Evolutionary conservation across 1,139 yeast species (phyloP).

Genomic region (Debaryomyces robertsiae): DNA sequence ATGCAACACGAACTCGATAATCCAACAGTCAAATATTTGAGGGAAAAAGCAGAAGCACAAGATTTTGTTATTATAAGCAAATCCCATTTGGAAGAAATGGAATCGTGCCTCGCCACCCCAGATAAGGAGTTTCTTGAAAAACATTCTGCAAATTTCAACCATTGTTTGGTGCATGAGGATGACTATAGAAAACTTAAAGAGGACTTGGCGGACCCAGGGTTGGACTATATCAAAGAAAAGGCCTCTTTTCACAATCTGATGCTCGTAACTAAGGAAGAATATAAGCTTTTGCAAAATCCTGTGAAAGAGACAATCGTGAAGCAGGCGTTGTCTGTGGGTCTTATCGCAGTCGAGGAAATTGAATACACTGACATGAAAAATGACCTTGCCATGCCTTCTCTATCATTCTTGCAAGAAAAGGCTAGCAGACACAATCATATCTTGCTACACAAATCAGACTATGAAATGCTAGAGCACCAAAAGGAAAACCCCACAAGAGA

Average conservation of each 20-base stretch:
- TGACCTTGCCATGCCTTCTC: constrained; percentile 10
- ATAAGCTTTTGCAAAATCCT: constrained; percentile 21
- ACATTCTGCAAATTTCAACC: constrained; percentile 24
- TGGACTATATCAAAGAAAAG: constrained; percentile 23
- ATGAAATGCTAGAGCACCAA: constrained; percentile 16
- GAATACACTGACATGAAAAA: constrained; percentile 12
- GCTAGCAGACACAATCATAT: constrained; percentile 12
- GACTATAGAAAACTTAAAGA: constrained; percentile 23
- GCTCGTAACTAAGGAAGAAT: constrained; percentile 20
- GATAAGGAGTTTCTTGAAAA: constrained; percentile 18
- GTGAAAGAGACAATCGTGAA: constrained; percentile 16
- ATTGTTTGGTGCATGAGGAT: constrained; percentile 20
- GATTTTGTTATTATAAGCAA: constrained; percentile 1
- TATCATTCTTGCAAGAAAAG: constrained; percentile 19
- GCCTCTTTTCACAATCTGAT: constrained; percentile 22
- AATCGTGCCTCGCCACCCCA: constrained; percentile 19
- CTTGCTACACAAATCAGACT: constrained; percentile 15
- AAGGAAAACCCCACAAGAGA: constrained; percentile 29
- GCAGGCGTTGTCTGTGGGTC: constrained; percentile 21
- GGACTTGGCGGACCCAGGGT: constrained; percentile 19
- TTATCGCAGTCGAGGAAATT: constrained; percentile 11
- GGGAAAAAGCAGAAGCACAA: constrained; percentile 16
- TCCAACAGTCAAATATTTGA: constrained; percentile 26
- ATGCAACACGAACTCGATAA: constrained; percentile 13
- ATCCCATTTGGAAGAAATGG: constrained; percentile 9